These are phyloP conservation scores for Fusarium dimerum DNA, from an alignment of 2,329 filamentous ascomycete species.

Conservation along the genomic window DNA sequence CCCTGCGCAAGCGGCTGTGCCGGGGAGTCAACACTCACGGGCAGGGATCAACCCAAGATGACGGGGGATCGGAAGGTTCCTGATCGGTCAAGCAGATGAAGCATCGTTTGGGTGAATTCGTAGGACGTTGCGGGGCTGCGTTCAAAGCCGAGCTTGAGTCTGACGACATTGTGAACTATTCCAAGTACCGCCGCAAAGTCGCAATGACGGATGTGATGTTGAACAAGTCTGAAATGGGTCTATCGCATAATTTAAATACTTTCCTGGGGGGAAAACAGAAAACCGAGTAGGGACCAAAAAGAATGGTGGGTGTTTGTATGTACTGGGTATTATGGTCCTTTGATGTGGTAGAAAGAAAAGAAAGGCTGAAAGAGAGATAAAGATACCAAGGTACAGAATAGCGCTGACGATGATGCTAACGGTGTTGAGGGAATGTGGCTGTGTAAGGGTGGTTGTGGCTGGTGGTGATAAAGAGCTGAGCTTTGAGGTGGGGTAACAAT, in stretches of 20 bases:
- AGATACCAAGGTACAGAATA: neutral
- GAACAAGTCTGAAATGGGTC: no score
- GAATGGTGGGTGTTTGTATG: no score
- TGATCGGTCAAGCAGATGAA: slow-evolving; percentile 66
- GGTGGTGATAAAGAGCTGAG: no score
- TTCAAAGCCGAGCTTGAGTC: slow-evolving; percentile 7
- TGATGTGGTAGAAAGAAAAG: neutral
- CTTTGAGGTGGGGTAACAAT: no score
- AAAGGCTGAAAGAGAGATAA: no score
- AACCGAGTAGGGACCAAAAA: no score
- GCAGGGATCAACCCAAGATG: slow-evolving; percentile 82
- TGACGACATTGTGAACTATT: slow-evolving; percentile 13
- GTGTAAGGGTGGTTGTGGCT: neutral
- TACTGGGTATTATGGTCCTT: no score
- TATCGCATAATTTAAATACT: no score
- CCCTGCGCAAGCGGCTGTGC: neutral
- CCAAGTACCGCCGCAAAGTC: neutral
- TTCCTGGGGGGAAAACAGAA: no score
- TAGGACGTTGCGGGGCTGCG: slow-evolving; percentile 4
- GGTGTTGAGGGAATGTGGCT: neutral
- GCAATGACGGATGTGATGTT: no score
- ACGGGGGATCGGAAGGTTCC: slow-evolving; percentile 47
- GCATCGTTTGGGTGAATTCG: slow-evolving; percentile 47
- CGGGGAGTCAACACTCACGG: slow-evolving; percentile 29
- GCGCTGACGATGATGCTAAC: neutral